These are phyloP conservation scores for Fusarium mangiferae DNA, from an alignment of 2,329 filamentous ascomycete genomes.

Conservation along the genomic window DNA sequence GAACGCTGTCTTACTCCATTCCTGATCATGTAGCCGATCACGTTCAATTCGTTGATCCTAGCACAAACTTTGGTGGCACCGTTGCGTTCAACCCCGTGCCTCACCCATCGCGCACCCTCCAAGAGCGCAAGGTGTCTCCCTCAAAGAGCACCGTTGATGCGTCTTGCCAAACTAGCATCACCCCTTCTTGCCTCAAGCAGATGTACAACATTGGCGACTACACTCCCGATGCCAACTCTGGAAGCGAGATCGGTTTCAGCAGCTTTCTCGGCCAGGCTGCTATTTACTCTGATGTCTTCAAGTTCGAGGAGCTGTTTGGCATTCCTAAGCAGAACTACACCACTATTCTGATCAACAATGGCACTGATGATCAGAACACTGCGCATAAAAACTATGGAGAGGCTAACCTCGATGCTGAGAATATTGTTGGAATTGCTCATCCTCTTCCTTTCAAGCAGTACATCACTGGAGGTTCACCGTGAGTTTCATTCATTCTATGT, in stretches of 20 bases:
- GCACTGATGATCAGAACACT: slow-evolving; percentile 27
- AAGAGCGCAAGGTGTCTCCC: neutral
- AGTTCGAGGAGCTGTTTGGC: slow-evolving; percentile 25
- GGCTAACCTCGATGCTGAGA: slow-evolving; percentile 27
- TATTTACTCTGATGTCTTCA: slow-evolving; percentile 18
- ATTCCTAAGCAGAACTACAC: slow-evolving; percentile 28
- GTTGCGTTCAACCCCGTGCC: slow-evolving; percentile 17
- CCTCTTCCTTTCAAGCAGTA: slow-evolving; percentile 30
- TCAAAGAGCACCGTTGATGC: slow-evolving; percentile 25
- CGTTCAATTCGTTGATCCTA: slow-evolving; percentile 29
- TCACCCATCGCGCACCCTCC: slow-evolving; percentile 3
- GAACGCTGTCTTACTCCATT: slow-evolving; percentile 28
- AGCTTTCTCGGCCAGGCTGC: slow-evolving; percentile 26
- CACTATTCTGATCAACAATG: slow-evolving; percentile 15
- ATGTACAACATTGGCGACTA: slow-evolving; percentile 30
- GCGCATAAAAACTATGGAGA: neutral
- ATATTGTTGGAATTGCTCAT: slow-evolving; percentile 28
- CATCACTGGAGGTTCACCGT: slow-evolving; percentile 29
- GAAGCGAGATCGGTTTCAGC: slow-evolving; percentile 27
- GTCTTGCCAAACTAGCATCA: slow-evolving; percentile 31
- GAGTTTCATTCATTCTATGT: fast-evolving
- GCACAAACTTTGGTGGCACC: slow-evolving; percentile 30
- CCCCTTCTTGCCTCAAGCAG: slow-evolving; percentile 27
- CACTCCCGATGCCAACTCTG: slow-evolving; percentile 11
- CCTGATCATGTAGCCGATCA: slow-evolving; percentile 5